These are phyloP conservation scores for Lepidium campestre DNA, from an alignment of 441 rosid species.

Conservation along the genomic window DNA sequence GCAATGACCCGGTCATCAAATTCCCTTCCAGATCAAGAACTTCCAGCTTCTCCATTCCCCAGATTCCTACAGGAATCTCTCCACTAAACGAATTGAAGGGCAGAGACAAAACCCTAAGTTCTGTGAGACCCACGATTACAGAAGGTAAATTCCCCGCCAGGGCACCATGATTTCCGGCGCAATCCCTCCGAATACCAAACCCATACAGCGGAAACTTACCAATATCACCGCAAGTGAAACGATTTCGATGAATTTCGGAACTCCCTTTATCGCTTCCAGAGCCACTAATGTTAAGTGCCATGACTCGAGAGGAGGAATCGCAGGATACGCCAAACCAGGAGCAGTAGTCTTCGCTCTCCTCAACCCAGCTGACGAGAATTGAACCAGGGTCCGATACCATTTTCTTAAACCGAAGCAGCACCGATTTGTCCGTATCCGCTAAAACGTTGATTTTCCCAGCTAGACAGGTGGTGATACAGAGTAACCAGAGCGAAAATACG, in stretches of 20 bases:
- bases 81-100: conserved; percentile 46
- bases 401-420: conserved; percentile 62
- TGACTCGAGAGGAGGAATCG: conserved; percentile 44
- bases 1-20: conserved; percentile 31
- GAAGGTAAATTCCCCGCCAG: conserved; percentile 44
- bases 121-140: conserved; percentile 38
- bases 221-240: conserved; percentile 34
- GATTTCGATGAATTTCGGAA: conserved; percentile 14
- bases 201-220: conserved; percentile 51
- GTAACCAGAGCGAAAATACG: conserved; percentile 15
- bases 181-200: conserved; percentile 40
- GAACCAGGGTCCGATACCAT: conserved; percentile 59
- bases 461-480: conserved; percentile 24
- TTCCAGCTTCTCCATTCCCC: conserved; percentile 51
- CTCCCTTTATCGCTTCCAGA: conserved; percentile 33
- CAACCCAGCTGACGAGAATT: conserved; percentile 56
- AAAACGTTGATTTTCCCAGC: conserved; percentile 20
- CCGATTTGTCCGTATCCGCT: conserved; percentile 52
- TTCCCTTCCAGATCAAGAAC: conserved; percentile 68
- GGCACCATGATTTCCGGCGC: conserved; percentile 35
- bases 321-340: conserved; percentile 69
- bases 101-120: conserved; percentile 50
- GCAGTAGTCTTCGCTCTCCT: conserved; percentile 41
- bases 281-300: conserved; percentile 44
- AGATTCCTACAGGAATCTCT: conserved; percentile 43